Conservation (phyloP, 305 asterid genomes). For the Euphrasia arctica region DNA sequence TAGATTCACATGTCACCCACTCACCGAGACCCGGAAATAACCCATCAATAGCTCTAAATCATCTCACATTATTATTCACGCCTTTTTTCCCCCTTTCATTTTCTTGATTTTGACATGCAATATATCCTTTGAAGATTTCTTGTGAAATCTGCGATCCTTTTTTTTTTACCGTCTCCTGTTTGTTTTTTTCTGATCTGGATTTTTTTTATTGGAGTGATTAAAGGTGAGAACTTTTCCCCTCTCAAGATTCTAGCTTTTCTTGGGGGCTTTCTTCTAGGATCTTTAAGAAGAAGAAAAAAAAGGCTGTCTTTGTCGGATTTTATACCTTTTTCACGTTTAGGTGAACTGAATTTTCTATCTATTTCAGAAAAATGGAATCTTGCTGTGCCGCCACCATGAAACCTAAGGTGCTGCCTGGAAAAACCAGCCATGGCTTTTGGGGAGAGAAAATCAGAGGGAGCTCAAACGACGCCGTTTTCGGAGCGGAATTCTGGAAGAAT, state of each 20-base stretch:
- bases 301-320: slow-evolving; percentile 10
- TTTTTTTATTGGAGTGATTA: slow-evolving; percentile 15
- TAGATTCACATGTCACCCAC: neutral
- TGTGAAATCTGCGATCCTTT: neutral
- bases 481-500: slow-evolving; percentile 30
- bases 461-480: slow-evolving; percentile 33
- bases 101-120: neutral
- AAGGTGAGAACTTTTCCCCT: slow-evolving; percentile 16
- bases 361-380: slow-evolving; percentile 45
- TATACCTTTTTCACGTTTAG: neutral
- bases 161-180: neutral
- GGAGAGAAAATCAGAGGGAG: slow-evolving; percentile 45
- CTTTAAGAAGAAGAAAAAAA: slow-evolving; percentile 17
- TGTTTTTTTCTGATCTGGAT: slow-evolving; percentile 22
- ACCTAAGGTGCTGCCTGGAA: slow-evolving; percentile 33
- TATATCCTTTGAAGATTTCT: neutral
- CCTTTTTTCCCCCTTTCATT: neutral
- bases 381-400: slow-evolving; percentile 52
- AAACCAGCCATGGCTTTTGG: slow-evolving; percentile 36
- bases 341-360: neutral
- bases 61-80: neutral
- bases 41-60: neutral
- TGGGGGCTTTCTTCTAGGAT: slow-evolving; percentile 26
- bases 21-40: neutral
- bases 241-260: slow-evolving; percentile 24